Evolutionary conservation across 345 rosid genomes (phyloP).

Genomic region (Gossypium mustelinum): DNA sequence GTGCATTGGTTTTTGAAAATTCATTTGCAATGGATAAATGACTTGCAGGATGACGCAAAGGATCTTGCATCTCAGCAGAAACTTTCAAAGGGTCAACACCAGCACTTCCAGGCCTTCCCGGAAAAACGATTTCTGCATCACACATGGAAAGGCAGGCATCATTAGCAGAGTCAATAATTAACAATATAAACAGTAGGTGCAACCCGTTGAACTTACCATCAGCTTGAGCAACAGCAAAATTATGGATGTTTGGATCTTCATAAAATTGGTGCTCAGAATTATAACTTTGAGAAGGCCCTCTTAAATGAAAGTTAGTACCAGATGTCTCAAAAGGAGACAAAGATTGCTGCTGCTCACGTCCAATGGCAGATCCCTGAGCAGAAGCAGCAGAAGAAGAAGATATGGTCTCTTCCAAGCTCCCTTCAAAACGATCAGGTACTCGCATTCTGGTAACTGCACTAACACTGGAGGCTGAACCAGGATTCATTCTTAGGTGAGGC

Average conservation of each 20-base stretch:
- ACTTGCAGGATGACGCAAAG: conserved; percentile 24
- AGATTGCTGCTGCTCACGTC: conserved; percentile 19
- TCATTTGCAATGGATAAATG: conserved; percentile 34
- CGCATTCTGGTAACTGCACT: conserved; percentile 4
- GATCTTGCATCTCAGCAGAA: conserved; percentile 26
- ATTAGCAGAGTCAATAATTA: not conserved
- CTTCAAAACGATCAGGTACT: conserved; percentile 19
- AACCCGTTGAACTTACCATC: conserved; percentile 35
- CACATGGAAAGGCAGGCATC: conserved; percentile 8
- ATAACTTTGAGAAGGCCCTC: conserved; percentile 14
- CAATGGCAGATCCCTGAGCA: conserved; percentile 9
- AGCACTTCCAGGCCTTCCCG: conserved; percentile 43
- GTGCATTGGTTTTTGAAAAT: conserved; percentile 23
- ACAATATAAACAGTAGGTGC: conserved; percentile 18
- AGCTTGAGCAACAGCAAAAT: conserved; percentile 34
- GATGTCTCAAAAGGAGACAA: conserved; percentile 22
- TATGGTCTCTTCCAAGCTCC: not conserved
- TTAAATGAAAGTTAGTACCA: conserved; percentile 17
- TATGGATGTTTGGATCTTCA: conserved; percentile 28
- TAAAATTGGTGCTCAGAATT: conserved; percentile 13
- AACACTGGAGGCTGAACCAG: conserved; percentile 4
- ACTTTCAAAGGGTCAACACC: conserved; percentile 21
- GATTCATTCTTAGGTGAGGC: conserved; percentile 45
- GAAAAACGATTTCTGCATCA: conserved; percentile 42
- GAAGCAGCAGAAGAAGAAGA: conserved; percentile 9